Evolutionary conservation across 495 filamentous ascomycete genomes (phyloP).

Genomic region (Penicillium robsamsonii): DNA sequence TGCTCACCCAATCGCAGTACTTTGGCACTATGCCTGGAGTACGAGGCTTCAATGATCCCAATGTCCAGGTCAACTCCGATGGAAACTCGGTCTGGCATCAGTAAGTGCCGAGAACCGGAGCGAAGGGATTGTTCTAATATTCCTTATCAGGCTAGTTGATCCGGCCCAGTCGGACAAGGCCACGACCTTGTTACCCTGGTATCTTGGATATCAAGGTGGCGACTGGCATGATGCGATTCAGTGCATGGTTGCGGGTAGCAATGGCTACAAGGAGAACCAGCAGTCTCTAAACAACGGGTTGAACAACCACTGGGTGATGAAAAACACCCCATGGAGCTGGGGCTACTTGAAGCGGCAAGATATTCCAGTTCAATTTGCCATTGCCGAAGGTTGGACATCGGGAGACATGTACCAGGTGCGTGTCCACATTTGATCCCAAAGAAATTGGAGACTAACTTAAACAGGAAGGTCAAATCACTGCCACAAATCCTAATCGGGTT

Average conservation of each 20-base stretch:
- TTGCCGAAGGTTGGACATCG: conserved; percentile 54
- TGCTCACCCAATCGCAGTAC: conserved; percentile 34
- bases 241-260: conserved; percentile 52
- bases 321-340: conserved; percentile 56
- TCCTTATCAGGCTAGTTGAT: conserved; percentile 19
- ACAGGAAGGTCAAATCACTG: conserved; percentile 51
- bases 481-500: conserved; percentile 56
- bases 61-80: conserved; percentile 51
- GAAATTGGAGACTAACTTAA: conserved; percentile 1
- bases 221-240: conserved; percentile 50
- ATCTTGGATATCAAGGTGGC: conserved; percentile 51
- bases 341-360: conserved; percentile 49
- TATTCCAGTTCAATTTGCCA: conserved; percentile 53
- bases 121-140: background rate
- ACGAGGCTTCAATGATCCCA: conserved; percentile 56
- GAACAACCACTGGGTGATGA: conserved; percentile 53
- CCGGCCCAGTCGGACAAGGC: conserved; percentile 20
- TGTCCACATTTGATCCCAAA: background rate
- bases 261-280: conserved; percentile 52
- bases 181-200: conserved; percentile 50
- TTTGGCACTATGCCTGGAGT: conserved; percentile 57
- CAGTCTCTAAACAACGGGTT: conserved; percentile 47
- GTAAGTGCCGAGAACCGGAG: conserved; percentile 23
- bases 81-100: conserved; percentile 49
- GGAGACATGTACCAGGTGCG: conserved; percentile 56